A percentile compares a stretch with the other conserved stretches of the same genome.
These are phyloP conservation scores for Aspergillus intermedius DNA, from an alignment of 2,329 filamentous ascomycete species.

Conservation along the genomic window DNA sequence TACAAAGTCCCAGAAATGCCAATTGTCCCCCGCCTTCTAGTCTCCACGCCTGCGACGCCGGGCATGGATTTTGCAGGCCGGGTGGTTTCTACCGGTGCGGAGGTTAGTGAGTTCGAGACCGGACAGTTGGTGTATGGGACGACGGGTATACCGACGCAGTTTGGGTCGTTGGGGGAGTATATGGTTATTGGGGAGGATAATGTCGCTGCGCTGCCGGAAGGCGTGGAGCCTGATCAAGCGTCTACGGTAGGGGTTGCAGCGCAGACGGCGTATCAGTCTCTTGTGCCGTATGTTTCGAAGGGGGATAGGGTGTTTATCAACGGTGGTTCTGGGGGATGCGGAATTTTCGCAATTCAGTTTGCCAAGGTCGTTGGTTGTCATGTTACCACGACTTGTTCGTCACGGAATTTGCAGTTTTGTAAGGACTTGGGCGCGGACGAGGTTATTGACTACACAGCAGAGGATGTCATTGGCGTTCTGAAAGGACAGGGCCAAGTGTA, in stretches of 20 bases:
- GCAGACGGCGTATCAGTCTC: conserved; percentile 43
- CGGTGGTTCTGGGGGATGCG: conserved; percentile 57
- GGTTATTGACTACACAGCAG: conserved; percentile 54
- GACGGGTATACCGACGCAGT: conserved; percentile 20
- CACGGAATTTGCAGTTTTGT: conserved; percentile 51
- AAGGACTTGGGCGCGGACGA: conserved; percentile 56
- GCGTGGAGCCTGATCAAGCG: conserved; percentile 37
- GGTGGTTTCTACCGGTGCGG: conserved; percentile 31
- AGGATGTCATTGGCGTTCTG: conserved; percentile 44
- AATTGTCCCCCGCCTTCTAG: conserved; percentile 32
- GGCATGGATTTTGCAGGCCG: conserved; percentile 47
- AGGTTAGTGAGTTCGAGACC: conserved; percentile 23
- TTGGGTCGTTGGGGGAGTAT: conserved; percentile 43
- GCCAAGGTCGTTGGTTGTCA: conserved; percentile 55
- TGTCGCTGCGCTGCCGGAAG: conserved; percentile 38
- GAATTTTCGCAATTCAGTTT: conserved; percentile 56
- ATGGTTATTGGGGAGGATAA: conserved; percentile 27
- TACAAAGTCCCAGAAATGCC: conserved; percentile 55
- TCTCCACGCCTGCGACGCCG: conserved; percentile 42
- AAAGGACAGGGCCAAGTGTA: conserved; percentile 45
- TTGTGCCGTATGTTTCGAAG: conserved; percentile 41
- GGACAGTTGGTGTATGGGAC: conserved; percentile 45
- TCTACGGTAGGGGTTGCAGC: conserved; percentile 43
- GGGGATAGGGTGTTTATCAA: conserved; percentile 60
- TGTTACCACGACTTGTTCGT: conserved; percentile 56